Base-by-base conservation (phyloP, 768 basidiomycete genomes). In the Exidia glandulosa region DNA sequence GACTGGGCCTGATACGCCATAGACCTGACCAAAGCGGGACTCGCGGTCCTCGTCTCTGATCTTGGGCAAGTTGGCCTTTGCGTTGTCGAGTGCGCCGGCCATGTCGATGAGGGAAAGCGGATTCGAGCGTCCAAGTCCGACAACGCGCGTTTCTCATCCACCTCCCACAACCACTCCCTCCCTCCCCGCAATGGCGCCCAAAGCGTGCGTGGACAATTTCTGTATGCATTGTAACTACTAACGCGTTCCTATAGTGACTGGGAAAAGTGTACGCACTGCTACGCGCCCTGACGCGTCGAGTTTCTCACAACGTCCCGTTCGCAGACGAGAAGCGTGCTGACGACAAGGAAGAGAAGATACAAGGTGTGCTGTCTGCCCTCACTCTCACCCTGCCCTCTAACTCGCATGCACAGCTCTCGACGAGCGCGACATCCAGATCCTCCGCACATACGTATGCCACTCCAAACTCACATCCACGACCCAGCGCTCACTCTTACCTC, bases 371-470 rank as follows among this genome's bases (percentile, higher is more conserved):
- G 16, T 60, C 27, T 30, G 32, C 14, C 58, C 19, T 27, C 56
- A 27, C 13, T 31, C 2, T 32, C 23, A 59, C 31, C 5, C 3
- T 19, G 60, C 25, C 57, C 10, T 34, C 27, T 33, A 12, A 65
- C 68, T 30, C 3, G 31, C 31, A 36, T 2, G n/a, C 57, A 2
- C 62, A 96, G 95, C 88, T 57, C 85, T 99, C 63, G 96, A 98
- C 69, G 95, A 97, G 67, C 93, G 91, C 65, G 96, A 98, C 71
- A 99, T 99, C 57, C 95, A 98, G 72, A 96, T 99, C 65, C 83
- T 99, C 63, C 96, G 97, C 78, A 99, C 95, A 61, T 98, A 98
- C 73, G 95, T 92, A 73, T 61, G 85, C 67, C 36, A 66, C 30
- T 3, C 6, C 31, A 47, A 27, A 25, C 32, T 31, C 34, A 3